Percentiles rank a stretch among this genome's conserved stretches.
Evolutionary conservation across 208 protist species (phyloP).

Genomic region (Acanthamoeba divionensis): DNA sequence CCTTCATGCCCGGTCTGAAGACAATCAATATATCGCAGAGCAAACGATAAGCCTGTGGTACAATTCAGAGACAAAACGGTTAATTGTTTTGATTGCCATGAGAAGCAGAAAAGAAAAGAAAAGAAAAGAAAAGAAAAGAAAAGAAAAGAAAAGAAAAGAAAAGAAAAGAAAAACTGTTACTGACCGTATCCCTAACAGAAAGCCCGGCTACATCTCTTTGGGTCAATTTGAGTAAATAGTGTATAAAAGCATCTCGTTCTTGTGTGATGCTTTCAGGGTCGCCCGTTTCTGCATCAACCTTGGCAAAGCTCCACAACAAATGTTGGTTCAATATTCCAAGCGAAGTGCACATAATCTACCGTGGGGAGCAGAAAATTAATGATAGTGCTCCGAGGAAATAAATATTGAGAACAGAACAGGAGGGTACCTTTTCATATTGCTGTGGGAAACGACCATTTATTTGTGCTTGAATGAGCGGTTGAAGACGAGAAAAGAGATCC

Average conservation of each 20-base stretch:
- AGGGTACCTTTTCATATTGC: conserved; percentile 20
- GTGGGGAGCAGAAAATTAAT: background rate
- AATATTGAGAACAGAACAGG: background rate
- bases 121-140: no score
- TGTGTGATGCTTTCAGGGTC: background rate
- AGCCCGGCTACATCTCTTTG: background rate
- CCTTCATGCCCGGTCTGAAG: background rate
- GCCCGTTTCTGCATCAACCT: conserved; percentile 1
- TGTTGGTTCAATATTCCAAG: conserved; percentile 8
- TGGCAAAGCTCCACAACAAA: conserved; percentile 27
- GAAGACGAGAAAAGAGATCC: conserved; percentile 1
- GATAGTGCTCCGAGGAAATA: background rate
- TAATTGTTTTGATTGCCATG: no score
- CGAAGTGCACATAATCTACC: background rate
- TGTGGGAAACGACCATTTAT: background rate
- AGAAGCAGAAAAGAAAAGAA: no score
- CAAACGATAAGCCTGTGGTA: background rate
- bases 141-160: no score
- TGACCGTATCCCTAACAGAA: background rate
- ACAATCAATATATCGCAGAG: conserved; percentile 29
- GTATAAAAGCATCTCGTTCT: conserved; percentile 5
- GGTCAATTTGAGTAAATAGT: background rate
- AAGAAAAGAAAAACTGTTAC: background rate
- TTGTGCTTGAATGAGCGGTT: background rate
- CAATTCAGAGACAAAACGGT: background rate